Conservation (phyloP, 2,329 filamentous ascomycete species). For the Verticillium isaacii region DNA sequence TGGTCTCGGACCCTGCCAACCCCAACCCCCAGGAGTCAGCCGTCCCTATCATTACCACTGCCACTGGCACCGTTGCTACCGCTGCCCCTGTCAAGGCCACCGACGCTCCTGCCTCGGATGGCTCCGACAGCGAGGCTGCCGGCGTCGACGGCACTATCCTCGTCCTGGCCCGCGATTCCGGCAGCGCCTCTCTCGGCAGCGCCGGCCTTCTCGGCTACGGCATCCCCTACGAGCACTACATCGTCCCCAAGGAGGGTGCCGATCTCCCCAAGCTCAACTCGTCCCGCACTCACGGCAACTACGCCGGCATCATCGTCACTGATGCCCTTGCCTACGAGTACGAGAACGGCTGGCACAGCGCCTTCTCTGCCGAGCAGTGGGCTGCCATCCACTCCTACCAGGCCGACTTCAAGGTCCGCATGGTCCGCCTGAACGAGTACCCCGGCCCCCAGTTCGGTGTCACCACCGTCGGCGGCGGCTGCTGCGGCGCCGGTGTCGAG, state of each 20-base stretch:
- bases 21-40: neutral
- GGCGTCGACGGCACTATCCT: constrained; percentile 31
- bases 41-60: neutral
- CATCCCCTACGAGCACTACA: constrained; percentile 50
- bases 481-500: constrained; percentile 42
- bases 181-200: constrained; percentile 40
- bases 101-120: neutral
- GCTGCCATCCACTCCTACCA: constrained; percentile 53
- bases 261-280: constrained; percentile 47
- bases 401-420: constrained; percentile 50
- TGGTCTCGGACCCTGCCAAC: constrained; percentile 3
- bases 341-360: constrained; percentile 41
- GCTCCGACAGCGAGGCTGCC: neutral
- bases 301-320: constrained; percentile 52
- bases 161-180: constrained; percentile 48
- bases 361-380: constrained; percentile 53
- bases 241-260: constrained; percentile 48
- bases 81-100: neutral
- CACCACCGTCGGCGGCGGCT: constrained; percentile 26
- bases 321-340: constrained; percentile 52
- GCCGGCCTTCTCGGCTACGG: constrained; percentile 56
- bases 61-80: neutral
- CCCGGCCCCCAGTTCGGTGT: constrained; percentile 45
- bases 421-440: constrained; percentile 56
- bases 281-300: constrained; percentile 45